Evolutionary conservation across 2,329 filamentous ascomycete species (phyloP).

Genomic region (Penicillium sp.): DNA sequence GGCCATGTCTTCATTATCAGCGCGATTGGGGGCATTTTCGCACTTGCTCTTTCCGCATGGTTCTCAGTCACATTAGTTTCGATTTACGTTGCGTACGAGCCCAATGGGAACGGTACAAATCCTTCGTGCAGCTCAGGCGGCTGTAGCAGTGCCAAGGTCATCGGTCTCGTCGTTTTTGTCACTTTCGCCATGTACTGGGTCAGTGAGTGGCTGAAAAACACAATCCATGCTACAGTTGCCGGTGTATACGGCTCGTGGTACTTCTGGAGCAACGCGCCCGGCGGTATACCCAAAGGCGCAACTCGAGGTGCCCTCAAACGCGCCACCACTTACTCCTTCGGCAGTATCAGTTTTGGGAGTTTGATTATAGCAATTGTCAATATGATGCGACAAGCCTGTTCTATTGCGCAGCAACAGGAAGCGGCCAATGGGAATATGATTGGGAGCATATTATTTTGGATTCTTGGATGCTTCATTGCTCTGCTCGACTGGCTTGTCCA

Average conservation of each 20-base stretch:
- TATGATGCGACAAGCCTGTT: slow-evolving; percentile 75
- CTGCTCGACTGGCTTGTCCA: slow-evolving; percentile 80
- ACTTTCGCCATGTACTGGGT: slow-evolving; percentile 95
- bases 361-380: slow-evolving; percentile 84
- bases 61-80: slow-evolving; percentile 81
- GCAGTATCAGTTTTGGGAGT: slow-evolving; percentile 82
- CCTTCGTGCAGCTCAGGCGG: slow-evolving; percentile 55
- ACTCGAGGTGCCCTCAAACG: slow-evolving; percentile 81
- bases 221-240: slow-evolving; percentile 80
- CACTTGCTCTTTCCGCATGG: slow-evolving; percentile 75
- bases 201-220: slow-evolving; percentile 89
- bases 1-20: slow-evolving; percentile 86
- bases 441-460: slow-evolving; percentile 64
- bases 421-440: slow-evolving; percentile 66
- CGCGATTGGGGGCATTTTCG: slow-evolving; percentile 73
- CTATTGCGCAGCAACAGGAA: slow-evolving; percentile 66
- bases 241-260: slow-evolving; percentile 94
- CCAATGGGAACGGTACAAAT: slow-evolving; percentile 45
- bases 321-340: slow-evolving; percentile 85
- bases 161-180: slow-evolving; percentile 77
- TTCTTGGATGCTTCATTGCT: slow-evolving; percentile 71
- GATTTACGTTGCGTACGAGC: slow-evolving; percentile 80
- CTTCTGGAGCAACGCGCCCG: slow-evolving; percentile 62
- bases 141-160: slow-evolving; percentile 73
- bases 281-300: slow-evolving; percentile 68